Conservation (phyloP, 441 rosid species). For the Syzygium malaccense region DNA sequence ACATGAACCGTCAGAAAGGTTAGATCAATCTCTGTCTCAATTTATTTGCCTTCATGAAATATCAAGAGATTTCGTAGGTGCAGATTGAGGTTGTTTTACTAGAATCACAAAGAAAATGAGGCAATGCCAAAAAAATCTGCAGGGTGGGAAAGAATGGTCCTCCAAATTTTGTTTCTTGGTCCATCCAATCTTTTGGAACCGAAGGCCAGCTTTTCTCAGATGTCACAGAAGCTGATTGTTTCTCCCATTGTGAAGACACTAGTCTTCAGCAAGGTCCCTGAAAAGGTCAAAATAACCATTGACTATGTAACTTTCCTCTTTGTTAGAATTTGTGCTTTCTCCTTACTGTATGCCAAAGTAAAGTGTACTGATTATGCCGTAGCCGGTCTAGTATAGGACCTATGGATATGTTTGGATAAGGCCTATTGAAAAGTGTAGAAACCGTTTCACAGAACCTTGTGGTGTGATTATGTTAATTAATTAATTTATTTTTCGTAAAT, state of each 20-base stretch:
- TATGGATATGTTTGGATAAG: not conserved
- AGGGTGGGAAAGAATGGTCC: conserved; percentile 99
- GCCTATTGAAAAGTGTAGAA: not conserved
- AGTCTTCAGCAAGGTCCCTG: conserved; percentile 95
- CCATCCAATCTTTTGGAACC: conserved; percentile 94
- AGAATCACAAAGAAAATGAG: not conserved
- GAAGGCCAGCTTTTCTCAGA: conserved; percentile 83
- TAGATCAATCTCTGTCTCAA: conserved; percentile 6
- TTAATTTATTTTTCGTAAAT: not conserved
- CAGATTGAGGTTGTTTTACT: not conserved
- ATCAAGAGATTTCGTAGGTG: not conserved
- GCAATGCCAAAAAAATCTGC: not conserved
- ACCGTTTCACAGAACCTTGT: not conserved
- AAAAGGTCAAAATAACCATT: conserved; percentile 45
- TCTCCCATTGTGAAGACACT: conserved; percentile 91
- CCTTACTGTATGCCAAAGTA: not conserved
- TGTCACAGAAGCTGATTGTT: conserved; percentile 90
- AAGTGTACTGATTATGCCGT: not conserved
- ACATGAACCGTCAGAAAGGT: conserved; percentile 73
- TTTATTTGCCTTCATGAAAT: not conserved
- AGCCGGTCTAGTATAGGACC: not conserved
- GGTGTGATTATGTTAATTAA: not conserved
- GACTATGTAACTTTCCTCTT: not conserved
- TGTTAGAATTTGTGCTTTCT: not conserved
- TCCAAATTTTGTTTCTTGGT: conserved; percentile 88